Evolutionary conservation across 352 stramenopile species (phyloP), one percentile per base, ranked within the genome.

Genomic region (Thraustochytrium aureum): DNA sequence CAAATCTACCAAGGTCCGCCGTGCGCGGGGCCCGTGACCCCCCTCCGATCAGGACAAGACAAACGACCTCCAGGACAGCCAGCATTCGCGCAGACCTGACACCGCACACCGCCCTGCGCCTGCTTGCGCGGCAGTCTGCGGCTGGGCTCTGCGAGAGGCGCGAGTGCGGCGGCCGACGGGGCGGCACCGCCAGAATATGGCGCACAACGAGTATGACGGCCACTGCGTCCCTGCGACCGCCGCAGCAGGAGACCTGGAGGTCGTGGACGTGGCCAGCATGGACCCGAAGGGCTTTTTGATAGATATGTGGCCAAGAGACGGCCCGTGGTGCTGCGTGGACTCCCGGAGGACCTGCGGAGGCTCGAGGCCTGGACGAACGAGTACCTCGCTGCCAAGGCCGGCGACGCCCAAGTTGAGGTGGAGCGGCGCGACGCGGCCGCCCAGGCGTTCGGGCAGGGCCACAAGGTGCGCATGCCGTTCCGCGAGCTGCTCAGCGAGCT

Each of bases 391-490:
- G 75, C 85, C 30, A 66, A 85, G 3, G 88, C 88, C 10, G 90
- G 90, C 30, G 83, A 88, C 6, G 88, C 85, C n/a, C 83, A 69
- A 50, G 74, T 95, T 35, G 86, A 87, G 54, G 88, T 94, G 17
- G 90, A 95, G 37, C 85, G 88, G 60, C 90, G 90, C 72, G 82
- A 84, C 52, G 84, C 83, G 45, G 65, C 84, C 12, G 66, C 76
- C 35, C 87, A 90, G 6, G 89, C 90, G 61, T 96, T 93, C 82
- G 91, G 91, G 1, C 87, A 89, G 50, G 91, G 90, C 33, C 84
- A 92, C 26, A 88, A 93, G 83, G 87, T 89, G 45, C 85, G 87
- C 54, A 93, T 96, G 89, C 72, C 72, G 26, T 93, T 96, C 76
- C 62, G 84, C 30, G 84, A 91, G 2, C 85, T 96, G 45, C 83